phyloP scores from a whole-genome alignment of 768 basidiomycete species.

The Lactarius sanguifluus region DNA sequence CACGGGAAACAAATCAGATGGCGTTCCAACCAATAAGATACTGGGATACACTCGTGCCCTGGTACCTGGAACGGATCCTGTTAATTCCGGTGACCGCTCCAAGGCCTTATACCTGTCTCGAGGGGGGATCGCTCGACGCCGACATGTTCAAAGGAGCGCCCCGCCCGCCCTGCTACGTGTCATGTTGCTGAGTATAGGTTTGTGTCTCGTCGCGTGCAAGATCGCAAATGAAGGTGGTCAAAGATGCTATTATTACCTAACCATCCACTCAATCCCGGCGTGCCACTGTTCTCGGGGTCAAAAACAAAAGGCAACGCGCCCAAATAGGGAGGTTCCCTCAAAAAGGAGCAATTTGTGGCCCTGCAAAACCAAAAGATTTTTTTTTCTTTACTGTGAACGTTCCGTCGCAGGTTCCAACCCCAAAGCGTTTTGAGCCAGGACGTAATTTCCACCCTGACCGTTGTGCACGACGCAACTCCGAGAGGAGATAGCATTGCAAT shows the following conservation, averaged over 20 bases:
- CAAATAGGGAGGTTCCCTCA: not conserved
- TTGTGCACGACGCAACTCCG: slow-evolving; percentile 8
- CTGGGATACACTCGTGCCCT: slow-evolving; percentile 11
- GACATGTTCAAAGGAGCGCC: slow-evolving; percentile 17
- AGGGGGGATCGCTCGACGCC: slow-evolving; percentile 12
- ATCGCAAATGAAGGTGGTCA: slow-evolving; percentile 23
- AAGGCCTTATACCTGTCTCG: slow-evolving; percentile 20
- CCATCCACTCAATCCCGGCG: slow-evolving; percentile 15
- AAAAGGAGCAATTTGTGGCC: slow-evolving; percentile 7
- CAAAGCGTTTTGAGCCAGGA: slow-evolving; percentile 14
- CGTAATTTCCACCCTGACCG: slow-evolving; percentile 22
- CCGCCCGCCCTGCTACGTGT: slow-evolving; percentile 24
- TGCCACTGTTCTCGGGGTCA: slow-evolving; percentile 17
- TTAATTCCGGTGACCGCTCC: slow-evolving; percentile 13
- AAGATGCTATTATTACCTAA: slow-evolving; percentile 25
- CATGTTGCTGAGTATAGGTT: slow-evolving; percentile 16
- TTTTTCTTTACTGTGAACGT: slow-evolving; percentile 1
- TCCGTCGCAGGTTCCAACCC: slow-evolving; percentile 12
- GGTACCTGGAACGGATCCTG: slow-evolving; percentile 25
- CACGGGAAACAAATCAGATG: slow-evolving; percentile 2
- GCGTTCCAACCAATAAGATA: not conserved
- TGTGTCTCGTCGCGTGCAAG: slow-evolving; percentile 9
- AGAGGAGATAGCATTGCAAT: slow-evolving; percentile 19
- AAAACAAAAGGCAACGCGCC: slow-evolving; percentile 3
- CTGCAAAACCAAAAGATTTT: not conserved